A percentile compares a stretch with the other conserved stretches of the same genome.
Evolutionary conservation across 2,329 filamentous ascomycete species (phyloP).

Genomic region (Scytalidium lignicola): DNA sequence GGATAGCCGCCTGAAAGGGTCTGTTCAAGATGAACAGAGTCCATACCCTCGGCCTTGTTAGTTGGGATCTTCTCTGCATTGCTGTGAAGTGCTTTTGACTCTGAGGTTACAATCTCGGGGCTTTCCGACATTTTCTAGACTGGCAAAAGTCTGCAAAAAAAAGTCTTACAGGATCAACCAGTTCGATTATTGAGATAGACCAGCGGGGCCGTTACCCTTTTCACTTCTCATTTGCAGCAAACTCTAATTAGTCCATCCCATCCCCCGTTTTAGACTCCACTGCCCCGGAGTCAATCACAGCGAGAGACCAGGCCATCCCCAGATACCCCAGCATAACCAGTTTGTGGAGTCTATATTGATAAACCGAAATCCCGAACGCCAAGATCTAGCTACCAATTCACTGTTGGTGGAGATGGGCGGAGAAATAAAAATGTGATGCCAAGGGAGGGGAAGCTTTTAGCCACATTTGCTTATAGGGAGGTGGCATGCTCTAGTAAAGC

Average conservation of each 20-base stretch:
- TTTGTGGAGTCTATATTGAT: background rate
- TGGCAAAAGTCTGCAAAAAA: background rate
- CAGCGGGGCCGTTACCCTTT: background rate
- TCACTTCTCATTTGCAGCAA: background rate
- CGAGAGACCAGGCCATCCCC: too few species aligned
- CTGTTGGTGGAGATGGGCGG: background rate
- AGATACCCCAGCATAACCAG: too few species aligned
- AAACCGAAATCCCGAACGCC: background rate
- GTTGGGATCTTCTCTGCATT: background rate
- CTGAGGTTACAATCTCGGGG: background rate
- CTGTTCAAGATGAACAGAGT: conserved; percentile 39
- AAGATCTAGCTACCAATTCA: background rate
- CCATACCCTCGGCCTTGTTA: conserved; percentile 12
- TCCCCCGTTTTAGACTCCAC: background rate
- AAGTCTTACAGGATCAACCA: background rate
- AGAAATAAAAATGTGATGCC: background rate
- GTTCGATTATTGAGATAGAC: too few species aligned
- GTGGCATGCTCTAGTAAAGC: background rate
- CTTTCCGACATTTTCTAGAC: background rate
- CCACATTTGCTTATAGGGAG: background rate
- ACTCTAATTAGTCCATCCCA: background rate
- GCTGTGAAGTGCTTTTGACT: background rate
- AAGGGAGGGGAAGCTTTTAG: background rate
- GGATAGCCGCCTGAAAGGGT: conserved; percentile 29
- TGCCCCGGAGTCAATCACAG: too few species aligned